Percentiles rank a stretch among this genome's conserved stretches.
Conservation (phyloP, 2,329 filamentous ascomycete genomes). For the Arthrinium phaeospermum region DNA sequence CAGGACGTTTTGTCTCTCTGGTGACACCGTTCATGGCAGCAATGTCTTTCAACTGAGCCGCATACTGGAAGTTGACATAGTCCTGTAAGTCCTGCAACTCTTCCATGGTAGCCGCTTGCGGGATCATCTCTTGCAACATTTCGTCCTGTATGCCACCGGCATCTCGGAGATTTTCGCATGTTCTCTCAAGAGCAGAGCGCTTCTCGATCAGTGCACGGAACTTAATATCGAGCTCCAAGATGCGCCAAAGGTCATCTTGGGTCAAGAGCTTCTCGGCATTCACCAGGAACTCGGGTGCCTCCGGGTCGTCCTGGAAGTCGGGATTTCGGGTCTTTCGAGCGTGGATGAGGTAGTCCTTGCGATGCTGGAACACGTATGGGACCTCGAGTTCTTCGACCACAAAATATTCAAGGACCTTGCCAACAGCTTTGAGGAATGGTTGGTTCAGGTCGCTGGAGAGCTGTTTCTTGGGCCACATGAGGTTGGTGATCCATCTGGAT, state of each 20-base stretch:
- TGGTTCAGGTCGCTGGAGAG: constrained; percentile 73
- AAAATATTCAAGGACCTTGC: constrained; percentile 93
- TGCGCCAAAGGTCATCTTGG: constrained; percentile 93
- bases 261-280: constrained; percentile 86
- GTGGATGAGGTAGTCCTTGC: constrained; percentile 96
- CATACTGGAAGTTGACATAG: constrained; percentile 94
- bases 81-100: constrained; percentile 97
- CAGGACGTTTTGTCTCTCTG: constrained; percentile 77
- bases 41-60: constrained; percentile 81
- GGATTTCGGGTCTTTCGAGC: constrained; percentile 72
- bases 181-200: constrained; percentile 81
- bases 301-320: constrained; percentile 66
- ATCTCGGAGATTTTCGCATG: constrained; percentile 73
- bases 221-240: constrained; percentile 93
- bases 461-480: constrained; percentile 87
- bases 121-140: constrained; percentile 83
- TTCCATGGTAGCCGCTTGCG: constrained; percentile 82
- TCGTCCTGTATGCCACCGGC: constrained; percentile 68
- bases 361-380: constrained; percentile 96
- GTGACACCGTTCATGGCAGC: constrained; percentile 66
- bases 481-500: constrained; percentile 86
- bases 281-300: constrained; percentile 75
- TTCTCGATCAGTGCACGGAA: constrained; percentile 93
- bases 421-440: constrained; percentile 86
- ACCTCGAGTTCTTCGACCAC: constrained; percentile 94